Conservation (phyloP, 2,329 filamentous ascomycete species). For the Pseudovirgaria hyperparasitica region DNA sequence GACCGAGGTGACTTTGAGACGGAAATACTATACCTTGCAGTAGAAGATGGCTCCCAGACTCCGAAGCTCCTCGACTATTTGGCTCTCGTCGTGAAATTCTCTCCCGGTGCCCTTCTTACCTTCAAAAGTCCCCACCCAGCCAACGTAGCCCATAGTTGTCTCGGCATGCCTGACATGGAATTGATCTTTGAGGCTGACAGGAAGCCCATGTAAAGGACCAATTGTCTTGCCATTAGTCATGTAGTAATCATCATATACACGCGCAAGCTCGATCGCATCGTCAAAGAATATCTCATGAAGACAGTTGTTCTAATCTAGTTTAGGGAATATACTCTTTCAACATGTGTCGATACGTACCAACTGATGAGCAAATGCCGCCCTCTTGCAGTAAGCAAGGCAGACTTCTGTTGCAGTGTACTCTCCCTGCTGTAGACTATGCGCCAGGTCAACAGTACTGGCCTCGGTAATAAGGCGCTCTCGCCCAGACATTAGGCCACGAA, state of each 20-base stretch:
- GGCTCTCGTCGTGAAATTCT: conserved; percentile 39
- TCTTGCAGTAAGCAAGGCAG: conserved; percentile 38
- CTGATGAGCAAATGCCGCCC: conserved; percentile 36
- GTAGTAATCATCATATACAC: conserved; percentile 29
- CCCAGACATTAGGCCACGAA: too few relatives aligned
- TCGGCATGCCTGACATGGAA: conserved; percentile 36
- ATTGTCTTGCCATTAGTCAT: conserved; percentile 20
- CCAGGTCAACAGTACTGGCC: too few relatives aligned
- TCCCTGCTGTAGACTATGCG: too few relatives aligned
- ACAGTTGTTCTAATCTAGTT: conserved; percentile 10
- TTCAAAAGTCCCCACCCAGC: conserved; percentile 51
- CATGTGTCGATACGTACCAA: conserved; percentile 14
- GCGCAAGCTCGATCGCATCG: conserved; percentile 27
- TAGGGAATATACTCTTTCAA: too few relatives aligned
- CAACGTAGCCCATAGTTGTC: conserved; percentile 46
- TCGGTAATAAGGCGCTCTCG: too few relatives aligned
- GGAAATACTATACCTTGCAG: too few relatives aligned
- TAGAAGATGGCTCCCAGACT: conserved; percentile 39
- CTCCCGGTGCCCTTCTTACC: conserved; percentile 38
- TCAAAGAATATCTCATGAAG: conserved; percentile 37
- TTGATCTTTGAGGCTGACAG: conserved; percentile 36
- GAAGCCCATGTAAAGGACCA: conserved; percentile 35
- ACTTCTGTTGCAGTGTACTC: conserved; percentile 26
- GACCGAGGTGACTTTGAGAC: too few relatives aligned
- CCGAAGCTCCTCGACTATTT: conserved; percentile 39